Base-by-base conservation (phyloP, 805 yeast genomes). In the Ogataea ramenticola region DNA sequence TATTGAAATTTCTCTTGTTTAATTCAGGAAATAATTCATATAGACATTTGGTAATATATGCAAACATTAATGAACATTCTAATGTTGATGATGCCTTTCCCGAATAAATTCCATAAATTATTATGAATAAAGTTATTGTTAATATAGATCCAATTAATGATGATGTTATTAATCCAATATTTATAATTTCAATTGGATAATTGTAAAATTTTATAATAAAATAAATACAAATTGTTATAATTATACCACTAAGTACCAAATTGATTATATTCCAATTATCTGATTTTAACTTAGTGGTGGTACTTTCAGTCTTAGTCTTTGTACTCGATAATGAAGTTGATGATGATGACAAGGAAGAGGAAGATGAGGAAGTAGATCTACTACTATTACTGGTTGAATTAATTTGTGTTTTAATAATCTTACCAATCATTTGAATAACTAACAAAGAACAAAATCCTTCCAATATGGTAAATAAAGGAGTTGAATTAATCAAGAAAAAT, bases 361-460 rank as follows among this genome's bases (percentile, higher is more conserved):
- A n/a, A n/a, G n/a, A n/a, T n/a, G n/a, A n/a, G n/a, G n/a, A n/a
- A n/a, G n/a, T n/a, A n/a, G n/a, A n/a, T n/a, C n/a, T n/a, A n/a
- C n/a, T n/a, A n/a, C 19, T 34, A 34, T 7, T 8, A 19, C 19
- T 19, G 5, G 3, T 34, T 45, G 72, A 55, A 43, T 61, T 60
- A 20, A 81, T 77, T 38, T 87, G 66, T 83, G 90, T 82, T 48
- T 76, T 74, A 43, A 86, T 73, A 9, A 86, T 79, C 54, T 89
- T 89, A 9, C 98, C 96, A 36, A 86, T 74, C 14, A 96, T 86
- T 66, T 93, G 99, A 48, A 93, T 88, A n/a, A 88, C 81, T 45
- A 93, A 70, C 22, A 93, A 74, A 1, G 96, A 80, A 63, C 96
- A 95, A 53, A 93, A 82, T 1, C 99, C 99, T 65, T 93, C 99